phyloP scores from a whole-genome alignment of 169 alveolate genomes.

The Cryptosporidium sp. region DNA sequence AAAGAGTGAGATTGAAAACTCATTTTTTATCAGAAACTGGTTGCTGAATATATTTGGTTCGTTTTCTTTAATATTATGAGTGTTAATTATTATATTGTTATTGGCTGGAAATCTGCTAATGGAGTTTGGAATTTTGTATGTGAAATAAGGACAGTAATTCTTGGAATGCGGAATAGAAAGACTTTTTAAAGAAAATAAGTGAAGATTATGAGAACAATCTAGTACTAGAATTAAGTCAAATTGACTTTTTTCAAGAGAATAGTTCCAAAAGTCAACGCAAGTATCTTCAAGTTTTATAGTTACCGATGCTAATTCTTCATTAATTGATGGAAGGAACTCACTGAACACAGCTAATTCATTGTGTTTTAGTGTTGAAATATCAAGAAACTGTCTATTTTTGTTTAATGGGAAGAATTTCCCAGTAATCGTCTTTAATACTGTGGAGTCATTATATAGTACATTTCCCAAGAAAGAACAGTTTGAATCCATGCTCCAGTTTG shows the following conservation, averaged over 20 bases:
- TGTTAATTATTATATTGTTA: neutral
- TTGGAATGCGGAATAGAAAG: slow-evolving; percentile 34
- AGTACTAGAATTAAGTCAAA: slow-evolving; percentile 28
- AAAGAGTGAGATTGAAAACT: slow-evolving; percentile 2
- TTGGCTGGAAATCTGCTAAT: neutral
- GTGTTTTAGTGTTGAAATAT: slow-evolving; percentile 20
- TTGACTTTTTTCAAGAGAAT: neutral
- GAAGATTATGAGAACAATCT: slow-evolving; percentile 16
- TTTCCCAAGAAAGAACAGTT: neutral
- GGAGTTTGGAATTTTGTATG: neutral
- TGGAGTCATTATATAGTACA: slow-evolving; percentile 14
- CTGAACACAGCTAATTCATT: slow-evolving; percentile 12
- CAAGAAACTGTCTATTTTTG: slow-evolving; percentile 2
- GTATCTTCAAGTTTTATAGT: neutral
- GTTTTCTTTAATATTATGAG: neutral
- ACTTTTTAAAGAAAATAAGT: slow-evolving; percentile 22
- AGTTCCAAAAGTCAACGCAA: slow-evolving; percentile 52
- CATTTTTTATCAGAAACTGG: slow-evolving; percentile 1
- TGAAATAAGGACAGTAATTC: neutral
- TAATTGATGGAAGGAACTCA: slow-evolving; percentile 8
- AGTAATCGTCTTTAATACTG: slow-evolving; percentile 10
- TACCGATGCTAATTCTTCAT: neutral
- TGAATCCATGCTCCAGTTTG: neutral
- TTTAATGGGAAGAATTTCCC: slow-evolving; percentile 58
- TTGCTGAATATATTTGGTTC: neutral